Evolutionary conservation across 2,329 filamentous ascomycete genomes (phyloP), one percentile per base, ranked within the genome.

Genomic region (Diaporthe eres): DNA sequence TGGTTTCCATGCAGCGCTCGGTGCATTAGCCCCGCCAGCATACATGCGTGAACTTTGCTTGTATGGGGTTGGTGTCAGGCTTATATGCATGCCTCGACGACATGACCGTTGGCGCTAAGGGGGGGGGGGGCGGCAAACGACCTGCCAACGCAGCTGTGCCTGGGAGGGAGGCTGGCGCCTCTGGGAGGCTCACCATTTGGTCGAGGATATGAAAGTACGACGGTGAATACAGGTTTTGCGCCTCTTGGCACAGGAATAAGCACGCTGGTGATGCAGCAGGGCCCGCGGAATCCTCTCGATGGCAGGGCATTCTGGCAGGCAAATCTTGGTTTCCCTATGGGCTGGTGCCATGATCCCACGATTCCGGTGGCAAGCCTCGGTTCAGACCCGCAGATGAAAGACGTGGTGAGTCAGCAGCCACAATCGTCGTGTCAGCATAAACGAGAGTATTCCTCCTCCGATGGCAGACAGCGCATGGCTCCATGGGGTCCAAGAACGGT

Each of bases 1-100:
- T 42, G 65, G 65, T 55, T 70, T 70, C 65, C 65, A 70, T 70
- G 65, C 65, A 42, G 65, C 8, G 37, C 47, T 68, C 65, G 28
- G 34, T 68, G 65, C 65, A 68, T 55, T 70, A 70, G 65, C 65
- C 49, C 63, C 12, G 65, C 9, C 34, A 31, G 47, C 49, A 10
- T 28, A 49, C 65, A 70, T 31, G 42, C 65, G 42, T 42, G 47
- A 19, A 22, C 34, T 28, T 42, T 25, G 49, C 65, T 55, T 39
- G 49, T 47, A 65, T 44, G 42, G 61, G 42, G 28, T 65, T 47
- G 61, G 17, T 34, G 61, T n/a, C 65, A 55, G 65, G 65, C 65
- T 70, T 70, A 39, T 70, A 70, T 70, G 65, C 31, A 70, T 39
- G 31, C 22, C 47, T 25, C 31, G 47, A 70, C 42, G 65, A 42